Base-by-base conservation (phyloP, 164 flowering plant species). In the Macadamia integrifolia region DNA sequence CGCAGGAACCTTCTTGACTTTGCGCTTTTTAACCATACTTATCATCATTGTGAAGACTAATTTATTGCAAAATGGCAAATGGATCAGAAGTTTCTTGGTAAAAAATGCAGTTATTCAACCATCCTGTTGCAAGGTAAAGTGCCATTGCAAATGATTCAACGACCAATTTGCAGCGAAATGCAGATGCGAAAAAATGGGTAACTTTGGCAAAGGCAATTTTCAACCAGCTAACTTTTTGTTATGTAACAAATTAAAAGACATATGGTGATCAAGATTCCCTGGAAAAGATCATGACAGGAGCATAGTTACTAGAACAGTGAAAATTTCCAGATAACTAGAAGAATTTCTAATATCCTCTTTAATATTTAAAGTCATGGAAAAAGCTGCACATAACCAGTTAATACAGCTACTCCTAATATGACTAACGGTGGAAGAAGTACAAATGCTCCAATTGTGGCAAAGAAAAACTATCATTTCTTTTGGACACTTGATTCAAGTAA, bases 301-400 rank as follows among this genome's bases (percentile, higher is more conserved):
- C 48, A n/a, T 4, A 46, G 1, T 12, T 43, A 46, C 50, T 29
- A 11, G 28, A 46, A 59, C 62, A 29, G 5, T 10, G 44, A 12
- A 60, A 43, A 49, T 58, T 42, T 42, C 55, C 6, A 12, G 40
- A 17, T 4, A 43, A 9, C 13, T n/a, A 13, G 56, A 29, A 43
- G 17, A 48, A 48, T 60, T 46, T 43, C 62, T 31, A 6, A 29
- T 31, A 14, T 15, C 32, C n/a, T 32, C 1, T 60, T 2, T 29
- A 46, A 46, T 35, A 40, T 59, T 28, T 18, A 57, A 69, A 55
- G 1, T 91, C 84, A 93, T 40, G 98, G 98, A 69, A 91, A 85
- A 62, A 90, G 92, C 66, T 94, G 85, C 56, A 94, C 92, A 84
- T 91, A 87, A 69, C 98, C 97, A 52, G 92, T 92, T 58, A 78